Conservation (phyloP, 2,329 filamentous ascomycete species). For the Graphium sp. region DNA sequence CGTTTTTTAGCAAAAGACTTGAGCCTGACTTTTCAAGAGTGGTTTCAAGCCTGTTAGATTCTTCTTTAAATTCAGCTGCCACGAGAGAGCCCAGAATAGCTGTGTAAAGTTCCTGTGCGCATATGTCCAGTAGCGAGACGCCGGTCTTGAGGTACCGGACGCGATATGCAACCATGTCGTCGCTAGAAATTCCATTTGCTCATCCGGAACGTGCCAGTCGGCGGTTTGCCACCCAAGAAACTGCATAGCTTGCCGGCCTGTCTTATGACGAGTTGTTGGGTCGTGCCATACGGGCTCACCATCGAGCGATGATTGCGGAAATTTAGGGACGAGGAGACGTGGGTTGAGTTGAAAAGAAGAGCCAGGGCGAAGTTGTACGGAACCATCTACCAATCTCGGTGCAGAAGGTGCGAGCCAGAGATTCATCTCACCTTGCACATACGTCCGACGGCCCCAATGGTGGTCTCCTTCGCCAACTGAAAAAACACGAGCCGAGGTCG, state of each 20-base stretch:
- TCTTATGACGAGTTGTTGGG: background rate
- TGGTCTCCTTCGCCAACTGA: slow-evolving; percentile 3
- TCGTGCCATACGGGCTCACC: background rate
- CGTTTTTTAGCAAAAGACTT: too few species aligned
- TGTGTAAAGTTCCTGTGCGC: slow-evolving; percentile 7
- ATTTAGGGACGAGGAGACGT: too few species aligned
- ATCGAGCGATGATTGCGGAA: too few species aligned
- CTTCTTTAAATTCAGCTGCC: too few species aligned
- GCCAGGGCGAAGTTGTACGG: background rate
- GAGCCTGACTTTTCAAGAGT: too few species aligned
- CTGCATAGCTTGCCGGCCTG: background rate
- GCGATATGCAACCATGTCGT: background rate
- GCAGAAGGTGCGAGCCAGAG: slow-evolving; percentile 6
- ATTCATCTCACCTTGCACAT: slow-evolving; percentile 5
- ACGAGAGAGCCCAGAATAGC: too few species aligned
- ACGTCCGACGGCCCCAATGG: background rate
- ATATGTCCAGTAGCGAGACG: slow-evolving; percentile 5
- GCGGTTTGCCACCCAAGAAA: background rate
- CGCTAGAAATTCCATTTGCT: background rate
- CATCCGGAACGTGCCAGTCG: background rate
- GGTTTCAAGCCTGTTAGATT: too few species aligned
- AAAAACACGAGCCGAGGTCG: slow-evolving; percentile 2
- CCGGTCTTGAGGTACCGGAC: background rate
- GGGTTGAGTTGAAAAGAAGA: background rate
- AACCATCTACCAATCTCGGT: background rate